Conservation (phyloP, 768 basidiomycete species). For the Neoboletus brunneissimus region DNA sequence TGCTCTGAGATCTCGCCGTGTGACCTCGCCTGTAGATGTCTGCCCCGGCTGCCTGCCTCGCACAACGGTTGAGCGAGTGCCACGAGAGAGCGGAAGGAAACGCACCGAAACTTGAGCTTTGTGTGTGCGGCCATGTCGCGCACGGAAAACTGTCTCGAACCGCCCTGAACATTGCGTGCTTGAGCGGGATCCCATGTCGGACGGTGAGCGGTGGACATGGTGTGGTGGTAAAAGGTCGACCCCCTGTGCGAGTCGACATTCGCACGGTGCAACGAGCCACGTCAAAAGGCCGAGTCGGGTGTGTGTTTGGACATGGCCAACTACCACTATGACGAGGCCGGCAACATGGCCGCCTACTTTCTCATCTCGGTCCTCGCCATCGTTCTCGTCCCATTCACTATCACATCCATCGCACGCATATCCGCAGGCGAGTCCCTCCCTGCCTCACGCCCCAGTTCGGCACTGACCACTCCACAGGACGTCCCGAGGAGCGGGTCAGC, state of each 20-base stretch:
- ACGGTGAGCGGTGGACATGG: slow-evolving; percentile 88
- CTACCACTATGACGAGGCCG: slow-evolving; percentile 83
- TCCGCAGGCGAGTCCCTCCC: slow-evolving; percentile 42
- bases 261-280: slow-evolving; percentile 19
- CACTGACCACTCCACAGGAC: slow-evolving; percentile 31
- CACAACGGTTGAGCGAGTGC: background rate
- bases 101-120: slow-evolving; percentile 94
- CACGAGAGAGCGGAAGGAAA: background rate
- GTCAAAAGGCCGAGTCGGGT: slow-evolving; percentile 4
- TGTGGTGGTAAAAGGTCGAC: background rate
- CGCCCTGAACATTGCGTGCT: slow-evolving; percentile 87
- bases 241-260: background rate
- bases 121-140: slow-evolving; percentile 94
- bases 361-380: slow-evolving; percentile 85
- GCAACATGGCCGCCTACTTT: slow-evolving; percentile 88
- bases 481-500: slow-evolving; percentile 26
- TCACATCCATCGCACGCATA: slow-evolving; percentile 42
- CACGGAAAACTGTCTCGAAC: slow-evolving; percentile 89
- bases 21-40: slow-evolving; percentile 73
- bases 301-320: slow-evolving; percentile 49
- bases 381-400: slow-evolving; percentile 74
- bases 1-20: slow-evolving; percentile 73
- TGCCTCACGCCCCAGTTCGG: background rate
- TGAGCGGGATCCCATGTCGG: slow-evolving; percentile 98
- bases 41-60: slow-evolving; percentile 89